A percentile compares a stretch with the other conserved stretches of the same genome.
Evolutionary conservation across 345 rosid species (phyloP).

Genomic region (Isatis tinctoria): DNA sequence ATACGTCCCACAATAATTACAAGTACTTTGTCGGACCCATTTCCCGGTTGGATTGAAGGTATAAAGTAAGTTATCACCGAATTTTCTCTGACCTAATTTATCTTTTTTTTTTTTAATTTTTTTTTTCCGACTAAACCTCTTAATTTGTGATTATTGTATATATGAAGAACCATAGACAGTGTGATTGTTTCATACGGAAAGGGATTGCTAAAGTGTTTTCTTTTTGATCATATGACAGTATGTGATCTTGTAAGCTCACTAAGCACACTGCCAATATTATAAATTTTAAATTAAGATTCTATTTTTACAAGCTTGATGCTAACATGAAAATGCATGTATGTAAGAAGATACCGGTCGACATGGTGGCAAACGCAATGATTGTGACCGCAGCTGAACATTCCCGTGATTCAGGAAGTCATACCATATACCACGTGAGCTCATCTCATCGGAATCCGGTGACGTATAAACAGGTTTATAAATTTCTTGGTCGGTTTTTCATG

Average conservation of each 20-base stretch:
- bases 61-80: neutral
- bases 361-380: constrained; percentile 13
- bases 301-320: neutral
- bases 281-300: neutral
- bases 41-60: neutral
- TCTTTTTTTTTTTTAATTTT: neutral
- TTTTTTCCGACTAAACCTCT: neutral
- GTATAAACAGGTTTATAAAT: constrained; percentile 41
- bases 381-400: neutral
- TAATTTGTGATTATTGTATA: neutral
- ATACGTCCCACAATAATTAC: neutral
- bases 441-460: constrained; percentile 47
- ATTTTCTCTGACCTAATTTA: neutral
- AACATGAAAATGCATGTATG: neutral
- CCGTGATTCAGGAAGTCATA: constrained; percentile 27
- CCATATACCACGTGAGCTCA: constrained; percentile 65
- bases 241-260: constrained; percentile 41
- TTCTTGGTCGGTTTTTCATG: constrained; percentile 39
- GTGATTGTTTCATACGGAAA: constrained; percentile 5
- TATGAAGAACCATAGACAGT: constrained; percentile 55
- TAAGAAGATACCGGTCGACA: constrained; percentile 25
- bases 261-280: neutral
- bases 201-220: constrained; percentile 34
- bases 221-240: constrained; percentile 7
- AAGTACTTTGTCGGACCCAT: neutral